Percentiles rank a stretch among this genome's conserved stretches.
phyloP scores from a whole-genome alignment of 495 filamentous ascomycete species.

The Lepidopterella palustris region DNA sequence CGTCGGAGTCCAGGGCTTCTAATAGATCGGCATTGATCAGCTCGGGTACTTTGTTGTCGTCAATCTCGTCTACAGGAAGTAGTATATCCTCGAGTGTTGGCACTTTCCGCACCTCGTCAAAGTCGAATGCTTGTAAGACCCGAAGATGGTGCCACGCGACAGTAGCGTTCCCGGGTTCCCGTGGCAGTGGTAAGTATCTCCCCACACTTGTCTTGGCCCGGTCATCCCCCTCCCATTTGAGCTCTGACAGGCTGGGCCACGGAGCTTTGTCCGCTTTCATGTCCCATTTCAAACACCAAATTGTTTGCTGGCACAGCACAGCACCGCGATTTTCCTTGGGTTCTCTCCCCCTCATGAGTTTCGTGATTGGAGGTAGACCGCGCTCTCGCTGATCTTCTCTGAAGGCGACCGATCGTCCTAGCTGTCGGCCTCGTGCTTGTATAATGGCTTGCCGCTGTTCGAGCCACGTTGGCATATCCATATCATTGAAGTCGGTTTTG shows the following conservation, averaged over 20 bases:
- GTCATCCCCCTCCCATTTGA: conserved; percentile 31
- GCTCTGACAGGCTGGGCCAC: conserved; percentile 21
- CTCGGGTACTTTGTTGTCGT: conserved; percentile 10
- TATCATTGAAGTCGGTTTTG: conserved; percentile 20
- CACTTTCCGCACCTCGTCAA: conserved; percentile 16
- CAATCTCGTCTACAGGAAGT: conserved; percentile 28
- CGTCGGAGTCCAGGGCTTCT: conserved; percentile 9
- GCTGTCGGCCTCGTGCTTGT: background rate
- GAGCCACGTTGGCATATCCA: conserved; percentile 14
- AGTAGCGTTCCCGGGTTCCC: conserved; percentile 20
- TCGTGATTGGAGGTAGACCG: background rate
- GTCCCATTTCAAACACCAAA: conserved; percentile 27
- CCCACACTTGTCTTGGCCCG: conserved; percentile 24
- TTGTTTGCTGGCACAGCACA: conserved; percentile 18
- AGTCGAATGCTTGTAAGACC: conserved; percentile 4
- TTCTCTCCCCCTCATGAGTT: background rate
- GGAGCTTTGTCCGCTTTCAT: conserved; percentile 22
- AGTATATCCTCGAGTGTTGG: conserved; percentile 23
- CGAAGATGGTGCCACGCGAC: conserved; percentile 22
- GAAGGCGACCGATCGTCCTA: background rate
- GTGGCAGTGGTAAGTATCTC: conserved; percentile 22
- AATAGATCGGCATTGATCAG: conserved; percentile 19
- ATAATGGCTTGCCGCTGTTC: conserved; percentile 16
- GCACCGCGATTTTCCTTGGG: conserved; percentile 1
- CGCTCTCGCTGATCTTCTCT: conserved; percentile 6